A percentile compares a stretch with the other conserved stretches of the same genome.
These are phyloP conservation scores for Tinospora cordifolia DNA, from an alignment of 164 flowering plant genomes.

Conservation along the genomic window DNA sequence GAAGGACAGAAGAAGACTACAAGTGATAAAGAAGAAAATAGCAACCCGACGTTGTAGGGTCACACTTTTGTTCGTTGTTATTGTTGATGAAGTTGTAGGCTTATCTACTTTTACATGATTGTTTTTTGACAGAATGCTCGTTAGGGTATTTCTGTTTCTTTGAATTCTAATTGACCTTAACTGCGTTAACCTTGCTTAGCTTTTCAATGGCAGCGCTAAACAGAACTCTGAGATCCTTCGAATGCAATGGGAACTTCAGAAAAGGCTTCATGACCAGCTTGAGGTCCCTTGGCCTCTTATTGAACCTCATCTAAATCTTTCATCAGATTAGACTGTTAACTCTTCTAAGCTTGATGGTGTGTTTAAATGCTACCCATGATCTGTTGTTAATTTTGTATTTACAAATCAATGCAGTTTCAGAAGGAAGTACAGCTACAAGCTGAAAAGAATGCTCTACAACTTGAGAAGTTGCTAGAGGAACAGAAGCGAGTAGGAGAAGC, in stretches of 20 bases:
- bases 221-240: conserved; percentile 8
- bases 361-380: too few relatives aligned
- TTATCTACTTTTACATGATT: not conserved
- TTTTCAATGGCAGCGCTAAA: not conserved
- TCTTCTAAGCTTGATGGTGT: not conserved
- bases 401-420: conserved; percentile 10
- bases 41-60: conserved; percentile 7
- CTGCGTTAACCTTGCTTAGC: too few relatives aligned
- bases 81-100: too few relatives aligned
- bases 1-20: conserved; percentile 12
- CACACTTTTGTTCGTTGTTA: not conserved
- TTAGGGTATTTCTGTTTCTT: too few relatives aligned
- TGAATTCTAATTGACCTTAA: too few relatives aligned
- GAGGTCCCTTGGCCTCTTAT: conserved; percentile 9
- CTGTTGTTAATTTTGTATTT: not conserved
- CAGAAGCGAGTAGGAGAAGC: conserved; percentile 14
- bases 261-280: conserved; percentile 10
- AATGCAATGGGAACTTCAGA: conserved; percentile 14
- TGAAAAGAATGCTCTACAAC: conserved; percentile 17
- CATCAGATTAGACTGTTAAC: too few relatives aligned
- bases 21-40: conserved; percentile 15
- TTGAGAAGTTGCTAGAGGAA: conserved; percentile 15
- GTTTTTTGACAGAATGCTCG: not conserved
- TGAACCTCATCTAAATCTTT: not conserved
- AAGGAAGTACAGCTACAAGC: conserved; percentile 14